phyloP scores from a whole-genome alignment of 192 early-diverging fungal genomes.

The Cladochytrium replicatum region DNA sequence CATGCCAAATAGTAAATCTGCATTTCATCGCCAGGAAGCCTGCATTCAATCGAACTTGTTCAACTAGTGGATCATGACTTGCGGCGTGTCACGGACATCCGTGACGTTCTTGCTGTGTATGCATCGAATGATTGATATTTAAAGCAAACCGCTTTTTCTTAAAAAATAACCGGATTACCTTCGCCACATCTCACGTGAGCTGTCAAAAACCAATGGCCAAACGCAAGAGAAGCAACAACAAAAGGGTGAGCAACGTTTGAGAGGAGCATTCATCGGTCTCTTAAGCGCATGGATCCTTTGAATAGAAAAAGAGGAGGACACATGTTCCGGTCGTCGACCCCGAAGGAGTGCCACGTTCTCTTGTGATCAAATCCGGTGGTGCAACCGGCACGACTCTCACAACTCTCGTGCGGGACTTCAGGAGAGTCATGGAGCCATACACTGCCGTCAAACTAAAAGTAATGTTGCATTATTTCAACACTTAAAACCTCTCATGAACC shows the following conservation, averaged over 20 bases:
- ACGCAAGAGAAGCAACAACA: not conserved
- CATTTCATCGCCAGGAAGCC: constrained; percentile 30
- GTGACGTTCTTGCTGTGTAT: constrained; percentile 15
- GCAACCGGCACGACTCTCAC: no score
- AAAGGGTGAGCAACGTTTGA: not conserved
- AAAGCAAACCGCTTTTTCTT: no score
- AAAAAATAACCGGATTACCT: no score
- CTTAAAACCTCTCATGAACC: no score
- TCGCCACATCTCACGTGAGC: no score
- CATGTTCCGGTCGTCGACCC: constrained; percentile 31
- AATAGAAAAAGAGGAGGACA: constrained; percentile 44
- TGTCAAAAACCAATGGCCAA: no score
- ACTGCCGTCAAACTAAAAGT: constrained; percentile 75
- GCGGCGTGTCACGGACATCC: constrained; percentile 8
- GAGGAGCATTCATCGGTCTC: constrained; percentile 16
- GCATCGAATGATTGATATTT: no score
- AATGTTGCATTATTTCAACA: no score
- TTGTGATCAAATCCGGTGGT: constrained; percentile 84
- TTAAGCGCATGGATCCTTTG: no score
- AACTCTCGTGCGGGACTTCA: constrained; percentile 71
- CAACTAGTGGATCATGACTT: constrained; percentile 16
- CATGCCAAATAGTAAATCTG: constrained; percentile 30
- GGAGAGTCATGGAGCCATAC: constrained; percentile 88
- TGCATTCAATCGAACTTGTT: constrained; percentile 22
- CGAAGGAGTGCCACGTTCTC: constrained; percentile 68